A percentile compares a stretch with the other conserved stretches of the same genome.
These are phyloP conservation scores for Ascosphaera aggregata DNA, from an alignment of 2,329 filamentous ascomycete species.

Conservation along the genomic window DNA sequence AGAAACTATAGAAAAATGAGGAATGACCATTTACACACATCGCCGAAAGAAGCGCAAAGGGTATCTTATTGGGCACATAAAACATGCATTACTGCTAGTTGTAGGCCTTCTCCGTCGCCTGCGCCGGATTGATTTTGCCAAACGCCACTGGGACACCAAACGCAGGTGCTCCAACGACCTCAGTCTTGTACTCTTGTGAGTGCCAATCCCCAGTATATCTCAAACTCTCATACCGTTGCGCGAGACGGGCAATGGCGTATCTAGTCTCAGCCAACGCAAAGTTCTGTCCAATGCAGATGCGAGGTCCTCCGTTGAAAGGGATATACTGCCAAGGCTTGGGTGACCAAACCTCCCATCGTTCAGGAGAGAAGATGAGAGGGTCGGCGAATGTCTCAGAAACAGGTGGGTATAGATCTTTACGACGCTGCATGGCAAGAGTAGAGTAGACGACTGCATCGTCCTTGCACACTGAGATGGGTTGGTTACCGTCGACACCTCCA, in stretches of 20 bases:
- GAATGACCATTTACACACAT: no score
- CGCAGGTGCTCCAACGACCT: conserved; percentile 3
- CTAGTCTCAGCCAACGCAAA: conserved; percentile 48
- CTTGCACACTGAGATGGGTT: conserved; percentile 42
- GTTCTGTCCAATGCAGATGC: conserved; percentile 59
- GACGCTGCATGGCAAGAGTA: conserved; percentile 49
- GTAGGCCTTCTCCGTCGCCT: background rate
- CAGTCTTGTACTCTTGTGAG: conserved; percentile 2
- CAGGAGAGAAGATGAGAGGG: conserved; percentile 35
- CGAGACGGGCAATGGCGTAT: conserved; percentile 47
- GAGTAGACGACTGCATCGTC: conserved; percentile 43
- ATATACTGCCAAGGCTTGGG: conserved; percentile 48
- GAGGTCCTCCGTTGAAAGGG: conserved; percentile 50
- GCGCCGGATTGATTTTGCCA: conserved; percentile 1
- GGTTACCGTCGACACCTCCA: conserved; percentile 35
- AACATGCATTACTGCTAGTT: background rate
- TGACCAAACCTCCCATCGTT: conserved; percentile 42
- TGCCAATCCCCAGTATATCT: conserved; percentile 14
- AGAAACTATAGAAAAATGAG: no score
- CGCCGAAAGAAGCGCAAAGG: no score
- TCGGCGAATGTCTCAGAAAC: conserved; percentile 21
- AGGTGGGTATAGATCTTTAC: conserved; percentile 34
- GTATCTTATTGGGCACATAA: no score
- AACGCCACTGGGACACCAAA: conserved; percentile 2
- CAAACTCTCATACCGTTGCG: conserved; percentile 46